phyloP scores from a whole-genome alignment of 2,329 filamentous ascomycete species.

The Fusarium keratoplasticum region DNA sequence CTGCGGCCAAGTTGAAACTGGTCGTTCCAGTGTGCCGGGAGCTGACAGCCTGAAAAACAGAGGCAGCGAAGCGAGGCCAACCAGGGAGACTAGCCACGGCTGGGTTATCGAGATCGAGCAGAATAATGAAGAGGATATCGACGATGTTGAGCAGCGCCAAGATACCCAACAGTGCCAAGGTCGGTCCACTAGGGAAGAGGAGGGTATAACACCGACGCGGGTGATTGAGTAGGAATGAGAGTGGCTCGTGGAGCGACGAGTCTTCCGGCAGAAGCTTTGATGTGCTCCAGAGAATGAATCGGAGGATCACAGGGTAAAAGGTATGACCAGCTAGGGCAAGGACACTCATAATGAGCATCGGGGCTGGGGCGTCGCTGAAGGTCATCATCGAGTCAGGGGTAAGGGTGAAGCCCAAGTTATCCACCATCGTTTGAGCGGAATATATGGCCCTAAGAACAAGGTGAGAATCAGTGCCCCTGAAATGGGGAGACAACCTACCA shows the following conservation, averaged over 20 bases:
- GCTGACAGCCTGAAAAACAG: constrained; percentile 68
- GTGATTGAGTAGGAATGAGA: constrained; percentile 71
- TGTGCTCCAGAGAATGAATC: constrained; percentile 68
- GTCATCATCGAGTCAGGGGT: constrained; percentile 66
- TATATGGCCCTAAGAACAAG: constrained; percentile 56
- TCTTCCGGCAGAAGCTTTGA: constrained; percentile 57
- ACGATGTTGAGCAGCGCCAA: constrained; percentile 64
- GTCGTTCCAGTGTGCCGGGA: constrained; percentile 60
- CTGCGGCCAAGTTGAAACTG: constrained; percentile 60
- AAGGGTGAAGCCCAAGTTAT: constrained; percentile 66
- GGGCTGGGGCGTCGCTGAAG: constrained; percentile 57
- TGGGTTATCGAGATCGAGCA: constrained; percentile 63
- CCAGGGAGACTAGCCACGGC: constrained; percentile 58
- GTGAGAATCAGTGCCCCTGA: constrained; percentile 6
- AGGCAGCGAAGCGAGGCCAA: constrained; percentile 63
- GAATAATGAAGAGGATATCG: constrained; percentile 66
- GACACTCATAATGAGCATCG: constrained; percentile 60
- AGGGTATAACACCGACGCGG: constrained; percentile 72
- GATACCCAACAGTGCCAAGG: constrained; percentile 66
- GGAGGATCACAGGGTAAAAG: constrained; percentile 68
- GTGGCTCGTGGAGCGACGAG: constrained; percentile 54
- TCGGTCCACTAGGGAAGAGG: constrained; percentile 69
- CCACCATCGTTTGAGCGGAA: constrained; percentile 62
- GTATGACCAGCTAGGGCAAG: constrained; percentile 66
- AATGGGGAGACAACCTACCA: constrained; percentile 52